phyloP scores from a whole-genome alignment of 345 rosid species.

The Firmiana major region DNA sequence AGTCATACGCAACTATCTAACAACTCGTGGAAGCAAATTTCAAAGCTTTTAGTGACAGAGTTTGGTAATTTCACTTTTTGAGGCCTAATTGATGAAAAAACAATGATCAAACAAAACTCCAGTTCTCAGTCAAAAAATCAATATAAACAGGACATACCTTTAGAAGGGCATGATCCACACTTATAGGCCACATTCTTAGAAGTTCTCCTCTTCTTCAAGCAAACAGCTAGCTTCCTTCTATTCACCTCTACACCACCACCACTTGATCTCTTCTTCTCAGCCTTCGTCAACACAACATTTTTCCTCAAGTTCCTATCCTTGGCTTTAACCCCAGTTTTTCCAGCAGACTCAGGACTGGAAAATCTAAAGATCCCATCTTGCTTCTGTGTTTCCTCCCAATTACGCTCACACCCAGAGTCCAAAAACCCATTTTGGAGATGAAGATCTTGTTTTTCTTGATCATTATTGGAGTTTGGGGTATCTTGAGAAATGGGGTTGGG shows the following conservation, averaged over 20 bases:
- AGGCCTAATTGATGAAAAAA: background rate
- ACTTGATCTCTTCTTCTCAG: conserved; percentile 35
- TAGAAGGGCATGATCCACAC: conserved; percentile 33
- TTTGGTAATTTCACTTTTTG: background rate
- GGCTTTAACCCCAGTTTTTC: conserved; percentile 20
- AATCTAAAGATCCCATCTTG: conserved; percentile 61
- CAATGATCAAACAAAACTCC: background rate
- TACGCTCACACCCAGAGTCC: conserved; percentile 27
- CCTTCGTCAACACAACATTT: conserved; percentile 24
- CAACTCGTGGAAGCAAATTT: background rate
- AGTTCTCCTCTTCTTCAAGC: conserved; percentile 63
- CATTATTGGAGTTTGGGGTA: background rate
- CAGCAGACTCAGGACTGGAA: conserved; percentile 52
- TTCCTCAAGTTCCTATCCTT: conserved; percentile 29
- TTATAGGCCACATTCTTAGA: conserved; percentile 37
- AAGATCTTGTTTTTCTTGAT: conserved; percentile 13
- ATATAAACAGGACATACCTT: conserved; percentile 37
- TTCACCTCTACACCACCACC: conserved; percentile 23
- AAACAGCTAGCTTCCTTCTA: conserved; percentile 35
- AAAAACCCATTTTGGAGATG: conserved; percentile 15
- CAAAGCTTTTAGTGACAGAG: background rate
- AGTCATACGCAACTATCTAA: background rate
- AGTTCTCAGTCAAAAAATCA: conserved; percentile 11
- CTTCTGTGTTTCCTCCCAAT: conserved; percentile 25
- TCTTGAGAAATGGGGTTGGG: conserved; percentile 16